Evolutionary conservation across 2,329 filamentous ascomycete genomes (phyloP), one percentile per base, ranked within the genome.

Genomic region (Fusarium devonianum): DNA sequence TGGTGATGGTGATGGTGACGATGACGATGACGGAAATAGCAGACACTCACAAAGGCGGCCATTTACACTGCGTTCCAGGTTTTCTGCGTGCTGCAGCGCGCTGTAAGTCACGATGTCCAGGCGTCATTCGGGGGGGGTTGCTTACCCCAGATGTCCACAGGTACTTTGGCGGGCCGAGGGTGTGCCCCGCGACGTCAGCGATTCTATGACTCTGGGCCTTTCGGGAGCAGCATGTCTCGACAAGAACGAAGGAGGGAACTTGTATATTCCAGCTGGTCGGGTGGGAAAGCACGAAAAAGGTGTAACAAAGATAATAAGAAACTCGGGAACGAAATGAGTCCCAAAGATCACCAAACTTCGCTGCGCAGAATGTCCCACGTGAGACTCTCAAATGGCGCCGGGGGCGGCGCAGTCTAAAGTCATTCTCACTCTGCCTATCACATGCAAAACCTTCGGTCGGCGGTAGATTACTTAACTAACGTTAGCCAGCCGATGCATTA

Each of bases 21-120:
- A 18, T 4, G 39, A 19, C 4, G 5, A 43, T 19, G 33, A 17
- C 17, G 26, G 30, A 18, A 18, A 29, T 12, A 47, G 18, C 6
- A 14, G 21, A 26, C 11, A 64, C 69, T 71, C 56, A 71, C 69
- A 63, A 71, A 63, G 45, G 69, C 69, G 59, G 69, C 69, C 69
- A 71, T 71, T 50, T 60, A 67, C 35, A 50, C 64, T 14, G 32
- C 25, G 29, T 26, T 56, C 35, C 62, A 56, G 48, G 56, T 53
- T 60, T 58, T 56, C 42, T 55, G 60, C 47, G 38, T 38, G 49
- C 37, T 52, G 47, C 53, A 58, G 53, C 48, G 58, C 58, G 47
- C 23, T 57, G 53, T 60, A 54, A 56, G 58, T 57, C 56, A 56
- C 44, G 35, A 51, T 53, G 53, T 63, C 56, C 49, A 62, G 63